Evolutionary conservation across 768 basidiomycete genomes (phyloP), one percentile per base, ranked within the genome.

Genomic region (Suillus subaureus): DNA sequence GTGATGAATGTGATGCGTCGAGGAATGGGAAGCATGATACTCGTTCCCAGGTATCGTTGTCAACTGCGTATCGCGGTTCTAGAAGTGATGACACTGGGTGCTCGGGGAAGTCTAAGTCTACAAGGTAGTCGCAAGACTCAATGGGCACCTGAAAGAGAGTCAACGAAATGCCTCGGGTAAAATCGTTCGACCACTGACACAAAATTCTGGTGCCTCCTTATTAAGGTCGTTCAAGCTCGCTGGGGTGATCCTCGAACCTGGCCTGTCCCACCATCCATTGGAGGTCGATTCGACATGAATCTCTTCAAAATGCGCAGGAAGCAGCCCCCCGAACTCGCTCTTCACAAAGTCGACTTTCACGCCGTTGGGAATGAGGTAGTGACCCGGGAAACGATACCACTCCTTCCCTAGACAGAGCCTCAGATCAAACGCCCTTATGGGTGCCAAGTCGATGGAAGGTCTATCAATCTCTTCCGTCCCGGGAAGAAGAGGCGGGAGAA

Each of bases 361-460:
- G 33, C 87, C 91, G 65, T 89, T 85, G 2, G 96, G 96, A 26
- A 99, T 84, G 57, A 97, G 84, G 77, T 92, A 98, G 74, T 92
- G 91, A 4, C 94, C 88, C 3, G 96, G 93, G 82, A 95, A 99
- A 28, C 97, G 85, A 73, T 98, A 83, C 97, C 97, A 99, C 78
- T 99, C 97, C 75, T 96, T 96, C 57, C 91, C 94, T 61, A 92
- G 82, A 78, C 97, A 99, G 1, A 99, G 73, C 35, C 83, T 87
- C 64, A 99, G 79, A 64, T 88, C 85, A 71, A 96, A 87, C 15
- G 86, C 81, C 64, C 82, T 82, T 72, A 98, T 81, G 0, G 86
- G 87, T 1, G 88, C 77, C 33, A 94, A 81, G 72, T 94, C 89
- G 43, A 95, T 82, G 42, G 82, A 82, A 43, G 78, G 76, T 33